Percentiles rank a stretch among this genome's conserved stretches.
Conservation (phyloP, 2,329 filamentous ascomycete genomes). For the Alternaria triticimaculans region DNA sequence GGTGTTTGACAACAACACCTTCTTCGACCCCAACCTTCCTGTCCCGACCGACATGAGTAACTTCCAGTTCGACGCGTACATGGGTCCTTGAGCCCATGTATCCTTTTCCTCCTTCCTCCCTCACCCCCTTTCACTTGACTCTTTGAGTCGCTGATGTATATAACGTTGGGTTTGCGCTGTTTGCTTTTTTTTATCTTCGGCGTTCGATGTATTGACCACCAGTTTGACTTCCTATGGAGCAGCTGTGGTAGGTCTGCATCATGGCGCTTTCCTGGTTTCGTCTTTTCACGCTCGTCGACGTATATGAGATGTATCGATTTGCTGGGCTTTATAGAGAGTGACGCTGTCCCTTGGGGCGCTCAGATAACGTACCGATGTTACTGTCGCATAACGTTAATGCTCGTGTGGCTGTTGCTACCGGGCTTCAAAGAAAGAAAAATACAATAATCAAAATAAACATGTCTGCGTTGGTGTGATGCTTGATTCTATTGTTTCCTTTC, state of each 20-base stretch:
- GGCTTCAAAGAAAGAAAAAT: slow-evolving; percentile 1
- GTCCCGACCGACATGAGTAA: slow-evolving; percentile 17
- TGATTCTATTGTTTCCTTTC: rapidly evolving
- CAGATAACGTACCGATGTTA: neutral
- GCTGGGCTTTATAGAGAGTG: neutral
- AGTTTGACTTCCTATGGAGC: slow-evolving; percentile 13
- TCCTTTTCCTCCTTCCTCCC: neutral
- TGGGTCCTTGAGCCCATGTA: slow-evolving; percentile 12
- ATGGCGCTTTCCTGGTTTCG: neutral
- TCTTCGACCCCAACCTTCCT: slow-evolving; percentile 25
- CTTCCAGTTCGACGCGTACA: slow-evolving; percentile 42
- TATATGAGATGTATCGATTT: neutral
- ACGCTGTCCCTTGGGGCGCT: neutral
- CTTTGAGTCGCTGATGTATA: slow-evolving; percentile 6
- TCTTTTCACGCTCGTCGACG: neutral
- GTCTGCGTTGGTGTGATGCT: neutral
- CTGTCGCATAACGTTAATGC: neutral
- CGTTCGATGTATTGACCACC: slow-evolving; percentile 34
- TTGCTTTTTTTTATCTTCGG: neutral
- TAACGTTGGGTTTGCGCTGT: slow-evolving; percentile 9
- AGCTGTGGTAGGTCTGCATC: slow-evolving; percentile 38
- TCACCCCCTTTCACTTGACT: neutral
- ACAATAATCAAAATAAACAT: neutral
- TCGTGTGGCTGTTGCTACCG: neutral
- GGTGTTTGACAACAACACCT: slow-evolving; percentile 25